Evolutionary conservation across 1,139 yeast genomes (phyloP).

Genomic region (Saccharomycopsis phalli): DNA sequence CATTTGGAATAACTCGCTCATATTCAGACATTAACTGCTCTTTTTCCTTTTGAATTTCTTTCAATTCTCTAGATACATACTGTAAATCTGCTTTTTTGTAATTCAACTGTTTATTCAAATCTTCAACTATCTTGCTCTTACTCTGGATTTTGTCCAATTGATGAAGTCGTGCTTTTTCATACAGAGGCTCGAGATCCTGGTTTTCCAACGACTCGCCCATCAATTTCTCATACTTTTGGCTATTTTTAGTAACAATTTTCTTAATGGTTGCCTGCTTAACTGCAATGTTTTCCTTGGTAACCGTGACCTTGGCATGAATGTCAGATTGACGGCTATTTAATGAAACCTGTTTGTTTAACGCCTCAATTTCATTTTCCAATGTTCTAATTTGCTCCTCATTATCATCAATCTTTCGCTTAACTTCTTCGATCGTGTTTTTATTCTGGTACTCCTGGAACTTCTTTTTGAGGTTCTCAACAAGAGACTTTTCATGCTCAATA

Average conservation of each 20-base stretch:
- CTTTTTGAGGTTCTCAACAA: slow-evolving; percentile 31
- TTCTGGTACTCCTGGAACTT: slow-evolving; percentile 28
- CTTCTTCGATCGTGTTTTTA: slow-evolving; percentile 25
- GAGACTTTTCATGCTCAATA: slow-evolving; percentile 31
- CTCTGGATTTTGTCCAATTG: too few species aligned
- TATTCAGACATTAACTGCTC: slow-evolving; percentile 19
- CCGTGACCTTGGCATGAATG: slow-evolving; percentile 40
- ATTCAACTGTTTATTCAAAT: background rate
- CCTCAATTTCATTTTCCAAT: slow-evolving; percentile 49
- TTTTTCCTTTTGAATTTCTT: slow-evolving; percentile 20
- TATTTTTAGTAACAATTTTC: slow-evolving; percentile 24
- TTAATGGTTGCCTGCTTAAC: slow-evolving; percentile 27
- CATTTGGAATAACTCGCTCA: slow-evolving; percentile 28
- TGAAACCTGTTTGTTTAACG: slow-evolving; percentile 41
- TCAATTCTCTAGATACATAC: slow-evolving; percentile 23
- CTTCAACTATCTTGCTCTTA: slow-evolving; percentile 5
- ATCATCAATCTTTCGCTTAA: slow-evolving; percentile 33
- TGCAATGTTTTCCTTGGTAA: slow-evolving; percentile 33
- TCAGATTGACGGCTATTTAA: slow-evolving; percentile 53
- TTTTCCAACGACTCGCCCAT: slow-evolving; percentile 26
- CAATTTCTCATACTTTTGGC: slow-evolving; percentile 9
- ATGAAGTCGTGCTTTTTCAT: too few species aligned
- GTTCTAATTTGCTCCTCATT: slow-evolving; percentile 34
- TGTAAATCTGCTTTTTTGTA: slow-evolving; percentile 22
- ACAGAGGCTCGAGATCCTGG: slow-evolving; percentile 22